Conservation (phyloP, 2,329 filamentous ascomycete genomes). For the Penicillium sp. region DNA sequence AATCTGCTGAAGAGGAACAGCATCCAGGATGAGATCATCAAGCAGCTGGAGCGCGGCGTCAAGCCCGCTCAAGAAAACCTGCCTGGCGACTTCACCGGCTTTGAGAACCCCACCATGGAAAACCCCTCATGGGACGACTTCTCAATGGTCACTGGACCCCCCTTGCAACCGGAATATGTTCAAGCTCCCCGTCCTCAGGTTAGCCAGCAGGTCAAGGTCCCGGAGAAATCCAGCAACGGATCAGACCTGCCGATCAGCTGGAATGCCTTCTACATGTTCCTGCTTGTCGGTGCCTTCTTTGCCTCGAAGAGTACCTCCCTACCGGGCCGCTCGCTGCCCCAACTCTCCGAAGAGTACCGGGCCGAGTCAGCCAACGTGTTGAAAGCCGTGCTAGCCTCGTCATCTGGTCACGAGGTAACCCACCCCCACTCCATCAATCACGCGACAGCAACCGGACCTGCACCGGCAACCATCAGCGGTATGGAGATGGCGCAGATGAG, state of each 20-base stretch:
- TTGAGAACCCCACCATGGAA: constrained; percentile 80
- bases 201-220: constrained; percentile 36
- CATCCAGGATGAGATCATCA: constrained; percentile 67
- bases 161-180: constrained; percentile 39
- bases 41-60: constrained; percentile 45
- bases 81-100: constrained; percentile 70
- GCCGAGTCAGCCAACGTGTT: constrained; percentile 49
- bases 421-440: constrained; percentile 55
- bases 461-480: constrained; percentile 36
- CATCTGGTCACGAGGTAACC: constrained; percentile 43
- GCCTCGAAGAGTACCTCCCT: constrained; percentile 75
- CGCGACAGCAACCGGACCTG: constrained; percentile 22
- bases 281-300: constrained; percentile 94
- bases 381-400: constrained; percentile 46
- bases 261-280: constrained; percentile 84
- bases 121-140: constrained; percentile 75
- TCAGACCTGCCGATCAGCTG: constrained; percentile 65
- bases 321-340: constrained; percentile 54
- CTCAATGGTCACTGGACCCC: constrained; percentile 67
- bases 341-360: constrained; percentile 48
- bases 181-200: constrained; percentile 27
- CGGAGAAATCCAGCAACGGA: constrained; percentile 31
- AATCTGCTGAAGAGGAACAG: constrained; percentile 90
- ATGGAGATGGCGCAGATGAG: constrained; percentile 43
- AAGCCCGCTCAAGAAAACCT: constrained; percentile 50